Percentiles rank a stretch among this genome's conserved stretches.
phyloP scores from a whole-genome alignment of 2,329 filamentous ascomycete species.

The Fusarium brevicatenulatum region DNA sequence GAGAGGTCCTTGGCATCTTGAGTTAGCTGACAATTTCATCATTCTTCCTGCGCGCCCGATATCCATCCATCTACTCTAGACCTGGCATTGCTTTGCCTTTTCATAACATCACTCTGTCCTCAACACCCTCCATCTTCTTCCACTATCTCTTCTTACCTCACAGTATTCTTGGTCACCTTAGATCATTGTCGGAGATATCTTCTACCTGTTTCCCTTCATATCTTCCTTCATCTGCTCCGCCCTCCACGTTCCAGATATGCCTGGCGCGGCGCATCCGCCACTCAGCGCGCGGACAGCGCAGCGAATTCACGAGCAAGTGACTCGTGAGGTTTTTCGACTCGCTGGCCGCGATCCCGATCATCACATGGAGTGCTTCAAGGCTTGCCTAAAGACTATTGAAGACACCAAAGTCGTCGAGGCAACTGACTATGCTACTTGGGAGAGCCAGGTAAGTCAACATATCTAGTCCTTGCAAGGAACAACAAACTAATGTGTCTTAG shows the following conservation, averaged over 20 bases:
- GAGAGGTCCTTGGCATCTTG: neutral
- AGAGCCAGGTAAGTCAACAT: neutral
- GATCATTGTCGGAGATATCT: neutral
- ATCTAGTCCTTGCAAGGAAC: neutral
- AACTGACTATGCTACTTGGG: constrained; percentile 1
- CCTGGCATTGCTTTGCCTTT: neutral
- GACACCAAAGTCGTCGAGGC: neutral
- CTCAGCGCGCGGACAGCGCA: neutral
- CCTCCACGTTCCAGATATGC: neutral
- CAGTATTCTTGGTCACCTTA: neutral
- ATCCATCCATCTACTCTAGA: neutral
- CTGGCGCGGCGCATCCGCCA: neutral
- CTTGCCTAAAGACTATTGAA: neutral
- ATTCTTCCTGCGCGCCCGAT: neutral
- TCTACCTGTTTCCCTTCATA: neutral
- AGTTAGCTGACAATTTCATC: neutral
- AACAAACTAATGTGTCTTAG: neutral
- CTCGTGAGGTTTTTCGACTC: constrained; percentile 5
- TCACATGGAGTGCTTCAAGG: neutral
- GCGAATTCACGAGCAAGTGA: neutral
- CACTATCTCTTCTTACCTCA: neutral
- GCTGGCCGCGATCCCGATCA: neutral
- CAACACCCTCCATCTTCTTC: neutral
- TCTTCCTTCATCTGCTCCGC: neutral
- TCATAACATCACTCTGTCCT: neutral